Percentiles rank a stretch among this genome's conserved stretches.
Evolutionary conservation across 805 yeast genomes (phyloP).

Genomic region (Candida mattraensis): DNA sequence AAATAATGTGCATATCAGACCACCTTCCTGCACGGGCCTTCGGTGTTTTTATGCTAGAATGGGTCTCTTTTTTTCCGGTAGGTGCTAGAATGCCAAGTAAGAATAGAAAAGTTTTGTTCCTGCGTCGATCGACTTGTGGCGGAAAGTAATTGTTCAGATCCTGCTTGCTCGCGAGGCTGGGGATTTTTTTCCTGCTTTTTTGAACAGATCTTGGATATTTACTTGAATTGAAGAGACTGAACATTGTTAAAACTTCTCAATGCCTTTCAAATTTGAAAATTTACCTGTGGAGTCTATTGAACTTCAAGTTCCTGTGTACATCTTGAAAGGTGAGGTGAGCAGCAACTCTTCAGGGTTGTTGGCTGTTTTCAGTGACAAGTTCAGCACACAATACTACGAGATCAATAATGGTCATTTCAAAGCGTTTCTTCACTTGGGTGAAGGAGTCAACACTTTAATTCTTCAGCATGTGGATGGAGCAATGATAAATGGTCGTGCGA

Average conservation of each 20-base stretch:
- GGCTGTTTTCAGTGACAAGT: slow-evolving; percentile 42
- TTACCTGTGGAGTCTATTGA: slow-evolving; percentile 32
- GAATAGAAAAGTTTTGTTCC: too few relatives aligned
- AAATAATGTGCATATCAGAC: too few relatives aligned
- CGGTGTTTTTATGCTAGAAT: too few relatives aligned
- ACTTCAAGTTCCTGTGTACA: slow-evolving; percentile 47
- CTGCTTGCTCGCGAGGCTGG: too few relatives aligned
- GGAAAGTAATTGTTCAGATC: too few relatives aligned
- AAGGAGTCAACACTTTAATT: slow-evolving; percentile 61
- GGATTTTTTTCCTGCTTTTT: too few relatives aligned
- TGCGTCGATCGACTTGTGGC: too few relatives aligned
- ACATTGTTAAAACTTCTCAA: slow-evolving; percentile 4
- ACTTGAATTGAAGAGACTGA: neutral
- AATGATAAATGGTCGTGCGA: slow-evolving; percentile 35
- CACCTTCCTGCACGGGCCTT: too few relatives aligned
- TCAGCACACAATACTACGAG: slow-evolving; percentile 73
- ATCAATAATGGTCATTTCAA: slow-evolving; percentile 72
- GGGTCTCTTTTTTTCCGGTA: too few relatives aligned
- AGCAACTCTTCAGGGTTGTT: slow-evolving; percentile 34
- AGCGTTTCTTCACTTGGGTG: slow-evolving; percentile 58
- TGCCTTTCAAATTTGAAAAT: slow-evolving; percentile 34
- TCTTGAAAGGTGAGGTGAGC: slow-evolving; percentile 48
- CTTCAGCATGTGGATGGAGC: slow-evolving; percentile 47
- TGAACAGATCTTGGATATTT: neutral
- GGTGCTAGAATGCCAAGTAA: too few relatives aligned